Base-by-base conservation (phyloP, 306 rosid species). In the Rosa multiflora region DNA sequence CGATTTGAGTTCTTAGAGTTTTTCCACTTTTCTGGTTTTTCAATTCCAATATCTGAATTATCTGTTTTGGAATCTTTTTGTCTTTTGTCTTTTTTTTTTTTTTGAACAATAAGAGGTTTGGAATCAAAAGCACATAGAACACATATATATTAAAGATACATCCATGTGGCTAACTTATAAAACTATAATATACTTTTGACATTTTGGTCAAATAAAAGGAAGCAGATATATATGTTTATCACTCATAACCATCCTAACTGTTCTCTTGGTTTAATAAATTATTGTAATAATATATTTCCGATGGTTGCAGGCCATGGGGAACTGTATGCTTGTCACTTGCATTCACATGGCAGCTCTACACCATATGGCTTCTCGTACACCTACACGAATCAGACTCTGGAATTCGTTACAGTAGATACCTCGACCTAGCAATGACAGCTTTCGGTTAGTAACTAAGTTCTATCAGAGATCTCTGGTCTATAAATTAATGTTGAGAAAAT, bases 341-440 rank as follows among this genome's bases (percentile, higher is more conserved):
- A 1, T 88, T 90, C 63, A 12, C 73, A 32, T 90, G 94, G 94
- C 94, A 90, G 52, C 86, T 90, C 12, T 90, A 90, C 86, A 90
- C 94, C 35, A 74, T 85, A 40, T 90, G 94, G 94, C 48, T 90
- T 58, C 88, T 90, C 0, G 87, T 90, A 8, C 89, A 83, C 39
- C 89, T 90, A 10, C 94, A 90, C 14, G 94, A 90, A 66, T 85
- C 92, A 1, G 88, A 88, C 23, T 39, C 73, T 0, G 94, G 92
- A 73, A 75, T 82, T 69, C 92, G 94, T 49, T 83, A 85, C 67
- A 75, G 88, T 63, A 88, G 94, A 80, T 90, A 90, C 83, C 88
- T 88, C 62, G 85, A 82, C 76, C 92, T 90, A 20, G 72, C 83
- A 12, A 59, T 42, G 73, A 91, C 85, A 18, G 84, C 92, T 6